These are phyloP conservation scores for Monilinia aucupariae DNA, from an alignment of 2,329 filamentous ascomycete species.

Conservation along the genomic window DNA sequence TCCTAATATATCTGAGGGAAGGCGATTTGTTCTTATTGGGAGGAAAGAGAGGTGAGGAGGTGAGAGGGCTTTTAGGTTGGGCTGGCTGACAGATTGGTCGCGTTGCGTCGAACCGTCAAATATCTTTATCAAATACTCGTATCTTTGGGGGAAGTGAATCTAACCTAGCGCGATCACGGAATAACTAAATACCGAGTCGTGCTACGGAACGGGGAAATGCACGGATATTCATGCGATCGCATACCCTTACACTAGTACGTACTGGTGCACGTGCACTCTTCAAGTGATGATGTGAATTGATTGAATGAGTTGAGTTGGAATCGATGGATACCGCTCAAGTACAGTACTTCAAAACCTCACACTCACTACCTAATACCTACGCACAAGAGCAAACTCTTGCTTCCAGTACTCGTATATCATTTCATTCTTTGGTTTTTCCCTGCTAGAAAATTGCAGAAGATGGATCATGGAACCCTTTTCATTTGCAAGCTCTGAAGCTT, in stretches of 20 bases:
- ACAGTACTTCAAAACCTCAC: neutral
- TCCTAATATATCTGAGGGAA: neutral
- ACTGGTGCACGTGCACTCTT: too few relatives aligned
- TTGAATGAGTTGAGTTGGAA: neutral
- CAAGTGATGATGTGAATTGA: too few relatives aligned
- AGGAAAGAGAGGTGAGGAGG: neutral
- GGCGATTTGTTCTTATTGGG: too few relatives aligned
- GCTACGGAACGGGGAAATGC: neutral
- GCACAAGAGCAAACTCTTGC: neutral
- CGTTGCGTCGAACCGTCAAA: neutral
- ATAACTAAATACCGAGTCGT: neutral
- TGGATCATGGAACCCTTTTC: slow-evolving; percentile 84
- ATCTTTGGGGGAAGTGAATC: neutral
- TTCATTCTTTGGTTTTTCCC: neutral
- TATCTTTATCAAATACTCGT: too few relatives aligned
- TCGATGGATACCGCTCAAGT: neutral
- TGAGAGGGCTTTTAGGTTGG: neutral
- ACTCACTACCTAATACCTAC: neutral
- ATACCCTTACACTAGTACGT: too few relatives aligned
- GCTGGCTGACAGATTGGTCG: neutral
- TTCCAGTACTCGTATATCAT: neutral
- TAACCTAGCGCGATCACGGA: neutral
- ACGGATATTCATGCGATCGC: neutral
- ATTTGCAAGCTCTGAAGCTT: slow-evolving; percentile 82
- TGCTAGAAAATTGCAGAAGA: slow-evolving; percentile 20